Conservation (phyloP, 306 rosid genomes). For the Pterocarpus santalinus region DNA sequence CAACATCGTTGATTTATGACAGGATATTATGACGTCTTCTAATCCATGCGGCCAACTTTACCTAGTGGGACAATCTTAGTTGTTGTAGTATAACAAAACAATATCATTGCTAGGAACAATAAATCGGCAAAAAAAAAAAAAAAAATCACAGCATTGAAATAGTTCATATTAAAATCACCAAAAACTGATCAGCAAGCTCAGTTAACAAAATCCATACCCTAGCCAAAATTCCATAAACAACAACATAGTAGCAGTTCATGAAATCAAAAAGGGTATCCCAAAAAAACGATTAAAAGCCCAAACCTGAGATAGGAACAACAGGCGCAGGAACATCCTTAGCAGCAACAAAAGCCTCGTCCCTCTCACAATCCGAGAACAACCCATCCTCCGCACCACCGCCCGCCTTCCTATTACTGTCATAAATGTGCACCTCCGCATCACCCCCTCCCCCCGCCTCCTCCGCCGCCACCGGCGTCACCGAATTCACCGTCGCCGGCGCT, state of each 20-base stretch:
- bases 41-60: no score
- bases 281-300: not conserved
- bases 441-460: slow-evolving; percentile 43
- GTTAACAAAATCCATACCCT: not conserved
- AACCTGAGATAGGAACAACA: slow-evolving; percentile 78
- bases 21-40: no score
- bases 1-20: not conserved
- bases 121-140: not conserved
- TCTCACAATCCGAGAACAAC: slow-evolving; percentile 80
- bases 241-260: not conserved
- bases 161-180: not conserved
- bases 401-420: slow-evolving; percentile 69
- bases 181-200: not conserved
- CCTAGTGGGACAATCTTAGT: no score
- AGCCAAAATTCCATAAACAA: not conserved
- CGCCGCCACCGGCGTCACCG: slow-evolving; percentile 33
- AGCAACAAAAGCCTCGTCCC: slow-evolving; percentile 63
- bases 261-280: not conserved
- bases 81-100: not conserved
- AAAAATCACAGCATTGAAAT: not conserved
- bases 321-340: slow-evolving; percentile 52
- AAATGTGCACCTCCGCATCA: slow-evolving; percentile 58
- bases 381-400: slow-evolving; percentile 66
- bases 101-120: slow-evolving; percentile 26
- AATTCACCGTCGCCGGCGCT: slow-evolving; percentile 36